Conservation (phyloP, 805 yeast species). For the Suhomyces sp. region DNA sequence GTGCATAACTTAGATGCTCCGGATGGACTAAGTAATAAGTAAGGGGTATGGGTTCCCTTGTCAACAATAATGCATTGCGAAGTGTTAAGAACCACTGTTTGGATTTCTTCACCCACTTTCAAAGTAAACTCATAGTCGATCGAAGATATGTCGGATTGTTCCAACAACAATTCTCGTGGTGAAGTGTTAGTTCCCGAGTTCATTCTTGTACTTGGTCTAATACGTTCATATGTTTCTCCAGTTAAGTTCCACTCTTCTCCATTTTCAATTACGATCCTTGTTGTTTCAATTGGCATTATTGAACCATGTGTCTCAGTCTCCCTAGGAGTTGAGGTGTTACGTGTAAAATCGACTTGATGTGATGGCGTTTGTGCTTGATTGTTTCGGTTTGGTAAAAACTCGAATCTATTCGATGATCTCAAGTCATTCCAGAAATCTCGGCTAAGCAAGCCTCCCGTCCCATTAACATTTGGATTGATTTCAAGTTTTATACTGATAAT, state of each 20-base stretch:
- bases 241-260: constrained; percentile 20
- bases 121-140: constrained; percentile 25
- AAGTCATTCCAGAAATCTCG: constrained; percentile 26
- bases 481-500: constrained; percentile 15
- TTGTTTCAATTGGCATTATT: constrained; percentile 17
- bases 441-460: constrained; percentile 26
- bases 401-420: constrained; percentile 19
- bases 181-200: not conserved
- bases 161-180: constrained; percentile 18
- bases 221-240: constrained; percentile 26
- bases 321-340: no score
- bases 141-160: constrained; percentile 26
- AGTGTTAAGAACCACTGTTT: constrained; percentile 26
- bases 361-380: not conserved
- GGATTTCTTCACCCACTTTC: constrained; percentile 12
- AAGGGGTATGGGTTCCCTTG: constrained; percentile 31
- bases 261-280: constrained; percentile 19
- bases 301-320: not conserved
- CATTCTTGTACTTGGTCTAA: constrained; percentile 10
- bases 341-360: no score
- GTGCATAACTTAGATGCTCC: constrained; percentile 30
- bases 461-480: constrained; percentile 16
- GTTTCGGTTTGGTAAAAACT: constrained; percentile 18
- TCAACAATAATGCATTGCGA: constrained; percentile 46
- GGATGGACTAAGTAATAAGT: constrained; percentile 36